Conservation (phyloP, 371 early-diverging fungal species). For the Batkoa obscura region DNA sequence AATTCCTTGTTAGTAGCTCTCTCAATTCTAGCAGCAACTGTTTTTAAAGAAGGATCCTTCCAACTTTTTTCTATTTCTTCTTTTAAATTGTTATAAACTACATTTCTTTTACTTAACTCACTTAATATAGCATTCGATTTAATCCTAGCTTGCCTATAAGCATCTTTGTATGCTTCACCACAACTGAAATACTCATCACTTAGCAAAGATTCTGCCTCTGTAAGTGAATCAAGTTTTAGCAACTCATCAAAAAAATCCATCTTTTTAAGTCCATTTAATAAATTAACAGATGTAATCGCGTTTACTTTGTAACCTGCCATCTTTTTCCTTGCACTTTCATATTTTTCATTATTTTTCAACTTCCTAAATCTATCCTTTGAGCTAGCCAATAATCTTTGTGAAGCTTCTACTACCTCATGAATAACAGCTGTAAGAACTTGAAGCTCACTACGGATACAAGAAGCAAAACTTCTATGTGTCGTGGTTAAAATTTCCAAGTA, state of each 20-base stretch:
- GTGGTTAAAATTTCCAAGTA: no score
- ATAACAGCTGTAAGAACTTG: no score
- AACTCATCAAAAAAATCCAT: background rate
- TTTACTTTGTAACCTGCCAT: no score
- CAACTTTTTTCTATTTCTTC: background rate
- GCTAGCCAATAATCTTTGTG: no score
- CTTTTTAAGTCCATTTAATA: no score
- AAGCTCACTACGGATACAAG: no score
- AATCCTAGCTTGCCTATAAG: background rate
- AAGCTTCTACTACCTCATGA: no score
- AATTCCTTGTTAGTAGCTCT: conserved; percentile 44
- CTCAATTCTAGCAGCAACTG: conserved; percentile 14
- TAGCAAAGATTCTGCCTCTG: background rate
- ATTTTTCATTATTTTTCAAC: no score
- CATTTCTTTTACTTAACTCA: background rate
- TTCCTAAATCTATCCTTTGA: no score
- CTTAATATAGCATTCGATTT: background rate
- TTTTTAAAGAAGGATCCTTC: background rate
- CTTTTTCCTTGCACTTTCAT: no score
- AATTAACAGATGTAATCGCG: no score
- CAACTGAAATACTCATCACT: background rate
- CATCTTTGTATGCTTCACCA: background rate
- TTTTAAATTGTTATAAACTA: background rate
- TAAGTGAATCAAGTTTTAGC: background rate
- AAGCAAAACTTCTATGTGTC: no score